Conservation (phyloP, 2,329 filamentous ascomycete species). For the Scedosporium dehoogii region DNA sequence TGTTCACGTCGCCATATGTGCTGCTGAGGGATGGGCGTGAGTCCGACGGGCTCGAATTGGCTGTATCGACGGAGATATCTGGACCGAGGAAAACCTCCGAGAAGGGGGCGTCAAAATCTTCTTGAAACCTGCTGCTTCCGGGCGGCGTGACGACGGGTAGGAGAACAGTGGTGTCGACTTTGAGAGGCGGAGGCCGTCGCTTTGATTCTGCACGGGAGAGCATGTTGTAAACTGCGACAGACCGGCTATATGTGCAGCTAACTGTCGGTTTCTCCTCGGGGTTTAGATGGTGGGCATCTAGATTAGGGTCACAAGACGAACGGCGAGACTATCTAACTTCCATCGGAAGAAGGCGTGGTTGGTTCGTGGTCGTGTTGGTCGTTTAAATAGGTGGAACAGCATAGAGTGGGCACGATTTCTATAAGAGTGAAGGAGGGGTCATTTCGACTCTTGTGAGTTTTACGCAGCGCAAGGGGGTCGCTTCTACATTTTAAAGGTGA, state of each 20-base stretch:
- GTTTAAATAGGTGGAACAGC: no score
- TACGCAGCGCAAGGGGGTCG: neutral
- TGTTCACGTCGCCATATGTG: neutral
- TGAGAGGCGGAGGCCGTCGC: neutral
- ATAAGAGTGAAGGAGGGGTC: neutral
- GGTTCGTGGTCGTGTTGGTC: no score
- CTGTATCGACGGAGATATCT: slow-evolving; percentile 17
- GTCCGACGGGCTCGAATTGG: slow-evolving; percentile 3
- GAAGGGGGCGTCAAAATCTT: slow-evolving; percentile 29
- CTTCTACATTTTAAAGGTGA: neutral
- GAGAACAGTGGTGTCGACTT: neutral
- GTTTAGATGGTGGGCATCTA: no score
- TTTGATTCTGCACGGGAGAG: neutral
- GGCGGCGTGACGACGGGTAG: neutral
- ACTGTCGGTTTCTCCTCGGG: no score
- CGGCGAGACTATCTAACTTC: no score
- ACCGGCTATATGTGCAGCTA: neutral
- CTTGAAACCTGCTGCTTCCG: slow-evolving; percentile 23
- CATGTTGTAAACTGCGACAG: neutral
- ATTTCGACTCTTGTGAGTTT: neutral
- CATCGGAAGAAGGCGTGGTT: no score
- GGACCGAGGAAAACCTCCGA: slow-evolving; percentile 23
- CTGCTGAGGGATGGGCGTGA: neutral
- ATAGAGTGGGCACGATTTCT: neutral
- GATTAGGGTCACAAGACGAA: no score